Evolutionary conservation across 2,329 filamentous ascomycete genomes (phyloP).

Genomic region (Penicillium sp.): DNA sequence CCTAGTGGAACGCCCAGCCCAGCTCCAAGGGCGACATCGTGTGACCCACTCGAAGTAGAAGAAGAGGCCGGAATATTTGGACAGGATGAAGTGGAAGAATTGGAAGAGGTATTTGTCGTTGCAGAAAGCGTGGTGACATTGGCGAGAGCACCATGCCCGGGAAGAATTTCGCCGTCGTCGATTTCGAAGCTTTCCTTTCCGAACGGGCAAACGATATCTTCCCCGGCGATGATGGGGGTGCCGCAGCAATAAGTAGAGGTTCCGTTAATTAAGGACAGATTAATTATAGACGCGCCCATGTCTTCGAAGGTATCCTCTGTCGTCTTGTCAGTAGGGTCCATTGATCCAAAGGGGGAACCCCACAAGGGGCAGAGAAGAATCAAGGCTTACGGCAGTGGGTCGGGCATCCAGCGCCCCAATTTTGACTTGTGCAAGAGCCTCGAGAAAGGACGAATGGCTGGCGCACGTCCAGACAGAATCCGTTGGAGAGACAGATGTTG

Average conservation of each 20-base stretch:
- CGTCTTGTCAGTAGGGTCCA: neutral
- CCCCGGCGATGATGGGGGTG: constrained; percentile 16
- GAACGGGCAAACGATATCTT: constrained; percentile 22
- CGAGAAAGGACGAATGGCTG: constrained; percentile 34
- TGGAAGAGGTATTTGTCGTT: constrained; percentile 1
- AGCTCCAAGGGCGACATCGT: constrained; percentile 30
- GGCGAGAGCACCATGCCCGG: constrained; percentile 26
- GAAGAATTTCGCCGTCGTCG: constrained; percentile 23
- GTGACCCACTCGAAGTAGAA: constrained; percentile 9
- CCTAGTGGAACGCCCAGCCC: constrained; percentile 37
- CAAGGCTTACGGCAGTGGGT: constrained; percentile 28
- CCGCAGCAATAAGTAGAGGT: constrained; percentile 32
- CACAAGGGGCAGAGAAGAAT: neutral
- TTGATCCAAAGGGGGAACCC: neutral
- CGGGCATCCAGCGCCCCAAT: constrained; percentile 32
- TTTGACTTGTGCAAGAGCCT: constrained; percentile 33
- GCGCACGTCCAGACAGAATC: constrained; percentile 29
- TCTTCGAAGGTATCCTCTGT: constrained; percentile 16
- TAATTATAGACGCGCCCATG: constrained; percentile 29
- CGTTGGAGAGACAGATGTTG: constrained; percentile 36
- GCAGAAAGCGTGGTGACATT: constrained; percentile 15
- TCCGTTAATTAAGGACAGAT: constrained; percentile 15
- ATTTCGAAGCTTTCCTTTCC: constrained; percentile 31
- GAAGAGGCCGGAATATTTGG: neutral
- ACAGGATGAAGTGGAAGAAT: constrained; percentile 2